phyloP scores from a whole-genome alignment of 148 eudicot species.

The Simmondsia chinensis region DNA sequence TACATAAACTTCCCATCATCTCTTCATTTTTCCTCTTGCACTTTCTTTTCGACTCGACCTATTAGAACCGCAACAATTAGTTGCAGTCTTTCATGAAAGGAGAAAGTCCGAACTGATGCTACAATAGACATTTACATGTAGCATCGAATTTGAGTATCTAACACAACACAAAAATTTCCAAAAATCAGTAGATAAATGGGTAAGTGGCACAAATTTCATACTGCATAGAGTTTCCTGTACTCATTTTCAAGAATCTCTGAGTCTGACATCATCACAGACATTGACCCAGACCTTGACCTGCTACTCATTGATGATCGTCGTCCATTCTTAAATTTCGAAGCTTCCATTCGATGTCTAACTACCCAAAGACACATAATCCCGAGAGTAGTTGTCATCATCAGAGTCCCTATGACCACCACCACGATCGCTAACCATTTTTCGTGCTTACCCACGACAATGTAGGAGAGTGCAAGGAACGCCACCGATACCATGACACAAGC shows the following conservation, averaged over 20 bases:
- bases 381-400: constrained; percentile 21
- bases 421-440: constrained; percentile 26
- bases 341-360: constrained; percentile 21
- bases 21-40: no score
- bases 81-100: no score
- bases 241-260: constrained; percentile 11
- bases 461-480: constrained; percentile 26
- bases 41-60: no score
- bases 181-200: no score
- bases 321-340: constrained; percentile 15
- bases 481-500: constrained; percentile 31
- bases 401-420: constrained; percentile 23
- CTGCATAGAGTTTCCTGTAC: constrained; percentile 14
- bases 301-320: constrained; percentile 13
- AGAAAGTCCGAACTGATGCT: no score
- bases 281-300: constrained; percentile 11
- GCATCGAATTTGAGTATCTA: no score
- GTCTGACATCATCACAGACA: constrained; percentile 12
- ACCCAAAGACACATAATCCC: constrained; percentile 34
- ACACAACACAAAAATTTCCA: no score
- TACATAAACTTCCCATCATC: no score
- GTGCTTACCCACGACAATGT: constrained; percentile 18
- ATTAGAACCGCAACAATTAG: no score
- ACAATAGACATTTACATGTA: no score
- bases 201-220: no score